These are phyloP conservation scores for Sutorius eximius DNA, from an alignment of 1,284 basidiomycete species.

Conservation along the genomic window DNA sequence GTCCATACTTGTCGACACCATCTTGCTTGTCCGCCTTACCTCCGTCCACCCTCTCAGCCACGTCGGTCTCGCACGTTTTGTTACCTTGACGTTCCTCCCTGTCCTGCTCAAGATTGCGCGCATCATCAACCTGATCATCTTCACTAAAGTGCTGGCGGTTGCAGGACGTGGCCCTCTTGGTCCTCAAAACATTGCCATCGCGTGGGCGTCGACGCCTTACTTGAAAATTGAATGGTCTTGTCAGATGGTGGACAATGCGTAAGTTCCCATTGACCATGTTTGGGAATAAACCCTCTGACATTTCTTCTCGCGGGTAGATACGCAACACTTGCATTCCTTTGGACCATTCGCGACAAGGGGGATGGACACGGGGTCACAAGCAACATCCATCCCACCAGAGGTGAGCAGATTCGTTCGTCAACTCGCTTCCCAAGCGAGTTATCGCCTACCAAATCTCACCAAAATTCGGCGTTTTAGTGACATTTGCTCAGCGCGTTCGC, in stretches of 20 bases:
- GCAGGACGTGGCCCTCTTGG: not conserved
- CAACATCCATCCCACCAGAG: not conserved
- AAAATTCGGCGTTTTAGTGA: not conserved
- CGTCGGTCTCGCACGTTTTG: slow-evolving; percentile 18
- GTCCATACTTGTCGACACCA: slow-evolving; percentile 20
- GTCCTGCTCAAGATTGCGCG: slow-evolving; percentile 17
- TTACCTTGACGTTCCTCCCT: slow-evolving; percentile 16
- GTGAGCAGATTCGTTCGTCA: not conserved
- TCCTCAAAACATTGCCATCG: not conserved
- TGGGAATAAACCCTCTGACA: not conserved
- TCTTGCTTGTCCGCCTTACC: slow-evolving; percentile 22
- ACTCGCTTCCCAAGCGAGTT: too few relatives aligned
- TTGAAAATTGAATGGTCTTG: slow-evolving; percentile 25
- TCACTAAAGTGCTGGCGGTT: not conserved
- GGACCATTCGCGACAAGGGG: slow-evolving; percentile 12
- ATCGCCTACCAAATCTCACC: too few relatives aligned
- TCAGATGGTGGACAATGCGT: slow-evolving; percentile 27
- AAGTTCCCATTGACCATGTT: not conserved
- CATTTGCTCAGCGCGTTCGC: slow-evolving; percentile 14
- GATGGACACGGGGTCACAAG: too few relatives aligned
- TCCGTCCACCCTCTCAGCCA: slow-evolving; percentile 13
- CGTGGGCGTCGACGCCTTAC: slow-evolving; percentile 14
- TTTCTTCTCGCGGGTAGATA: slow-evolving; percentile 8
- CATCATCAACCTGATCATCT: slow-evolving; percentile 11
- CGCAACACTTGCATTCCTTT: slow-evolving; percentile 22